Evolutionary conservation across 2,329 filamentous ascomycete species (phyloP), one percentile per base, ranked within the genome.

Genomic region (Diaporthe capsici): DNA sequence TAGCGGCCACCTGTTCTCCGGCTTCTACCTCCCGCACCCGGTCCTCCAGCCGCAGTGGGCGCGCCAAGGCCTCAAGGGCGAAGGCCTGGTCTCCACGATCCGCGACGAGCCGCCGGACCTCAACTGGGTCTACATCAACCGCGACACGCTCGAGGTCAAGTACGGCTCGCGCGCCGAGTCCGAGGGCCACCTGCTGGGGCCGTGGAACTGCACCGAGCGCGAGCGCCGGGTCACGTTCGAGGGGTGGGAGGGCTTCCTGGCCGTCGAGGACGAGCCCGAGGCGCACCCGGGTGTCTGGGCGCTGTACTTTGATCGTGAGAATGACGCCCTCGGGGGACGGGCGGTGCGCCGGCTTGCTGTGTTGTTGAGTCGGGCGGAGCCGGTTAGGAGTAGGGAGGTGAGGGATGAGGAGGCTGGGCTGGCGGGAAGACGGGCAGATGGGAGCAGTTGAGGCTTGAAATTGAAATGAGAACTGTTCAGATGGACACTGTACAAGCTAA

Each of bases 191-290:
- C 55, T 58, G 17, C 31, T 58, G 31, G 55, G 55, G 55, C 55
- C 55, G 31, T 58, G 55, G 55, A 31, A 58, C 55, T 58, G 55
- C 31, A 58, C 55, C 55, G 55, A 58, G 55, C 55, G 55, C 55
- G 55, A 58, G 55, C 55, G 55, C 0, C 55, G 55, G 25, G n/a
- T 58, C 55, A 58, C 31, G 7, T 58, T 58, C 13, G 31, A 58
- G 22, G 55, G 55, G 31, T 58, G 55, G 55, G 31, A 58, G 55
- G 55, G 55, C 31, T 58, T 58, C 55, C 55, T 58, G 3, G 55
- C 55, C n/a, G 55, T 58, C 20, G 55, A 58, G 55, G 55, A 58
- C 55, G 31, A 7, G 55, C 55, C 55, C 0, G 55, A 13, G 17
- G 1, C 53, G 28, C 6, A 22, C 25, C 53, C 55, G 7, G 55